Evolutionary conservation across 768 basidiomycete species (phyloP), one percentile per base, ranked within the genome.

Genomic region (Cystofilobasidium ferigula): DNA sequence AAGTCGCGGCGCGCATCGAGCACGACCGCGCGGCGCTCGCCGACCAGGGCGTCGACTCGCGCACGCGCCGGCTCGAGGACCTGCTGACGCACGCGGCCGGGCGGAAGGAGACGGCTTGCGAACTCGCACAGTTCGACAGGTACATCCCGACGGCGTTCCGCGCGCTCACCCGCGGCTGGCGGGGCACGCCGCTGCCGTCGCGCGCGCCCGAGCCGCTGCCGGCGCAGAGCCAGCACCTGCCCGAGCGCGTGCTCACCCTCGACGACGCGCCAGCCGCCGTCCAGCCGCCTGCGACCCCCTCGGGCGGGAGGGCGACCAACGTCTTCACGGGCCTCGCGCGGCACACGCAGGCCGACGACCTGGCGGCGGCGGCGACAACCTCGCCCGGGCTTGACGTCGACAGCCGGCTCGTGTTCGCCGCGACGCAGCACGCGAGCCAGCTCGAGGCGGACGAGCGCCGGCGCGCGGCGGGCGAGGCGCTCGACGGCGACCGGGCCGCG

Each of bases 1-100:
- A 85, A 71, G 77, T 99, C 59, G 77, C 78, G 42, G 77, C 79
- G 47, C 80, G 85, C 47, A 84, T 93, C 62, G 57, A 64, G 79
- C 82, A 73, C 70, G 74, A 65, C 82, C 80, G 76, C 77, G 72
- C 48, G 71, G 69, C 32, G 54, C 71, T 60, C 72, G 75, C 56
- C 63, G 72, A 26, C 2, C 47, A 62, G 12, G 45, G n/a, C n/a
- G 24, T 24, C 47, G 47, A 28, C 47, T 32, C 51, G 30, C 18
- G 10, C 47, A 48, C n/a, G 0, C 18, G 54, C 32, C 20, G 28
- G 30, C 51, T 67, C 43, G 51, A 61, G 14, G 60, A 48, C 36
- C 47, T 67, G 20, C 22, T 67, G 7, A 28, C 28, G 40, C 35
- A 35, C 28, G 14, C 35, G 22, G 51, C 65, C 14, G 53, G 38